A percentile compares a stretch with the other conserved stretches of the same genome.
Evolutionary conservation across 192 early-diverging fungal genomes (phyloP).

Genomic region (Chytriomyces confervae): DNA sequence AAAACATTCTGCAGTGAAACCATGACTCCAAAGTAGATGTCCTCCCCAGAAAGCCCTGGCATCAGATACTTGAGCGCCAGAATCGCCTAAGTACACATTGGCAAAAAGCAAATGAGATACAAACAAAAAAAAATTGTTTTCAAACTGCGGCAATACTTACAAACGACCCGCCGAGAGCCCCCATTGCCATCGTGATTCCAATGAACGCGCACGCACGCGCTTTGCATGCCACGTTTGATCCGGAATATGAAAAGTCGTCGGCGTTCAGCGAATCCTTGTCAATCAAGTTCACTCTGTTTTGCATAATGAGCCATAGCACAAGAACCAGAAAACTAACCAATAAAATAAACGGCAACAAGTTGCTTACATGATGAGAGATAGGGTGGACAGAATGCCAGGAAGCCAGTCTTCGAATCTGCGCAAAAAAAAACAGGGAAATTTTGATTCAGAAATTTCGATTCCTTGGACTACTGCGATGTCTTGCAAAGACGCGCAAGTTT

Average conservation of each 20-base stretch:
- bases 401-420: slow-evolving; percentile 57
- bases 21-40: slow-evolving; percentile 48
- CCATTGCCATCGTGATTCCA: slow-evolving; percentile 58
- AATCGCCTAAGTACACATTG: slow-evolving; percentile 40
- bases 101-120: neutral
- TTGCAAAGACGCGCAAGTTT: too few species aligned
- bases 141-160: slow-evolving; percentile 26
- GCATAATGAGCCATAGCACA: neutral
- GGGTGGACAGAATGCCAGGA: slow-evolving; percentile 56
- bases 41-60: slow-evolving; percentile 48
- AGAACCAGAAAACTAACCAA: neutral
- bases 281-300: slow-evolving; percentile 56
- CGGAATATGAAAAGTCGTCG: slow-evolving; percentile 40
- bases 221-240: slow-evolving; percentile 48
- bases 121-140: neutral
- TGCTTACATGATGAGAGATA: slow-evolving; percentile 53
- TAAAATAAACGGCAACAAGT: neutral
- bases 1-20: slow-evolving; percentile 54
- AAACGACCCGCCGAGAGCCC: slow-evolving; percentile 52
- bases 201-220: slow-evolving; percentile 58
- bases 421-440: too few species aligned
- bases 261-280: slow-evolving; percentile 53
- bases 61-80: slow-evolving; percentile 55
- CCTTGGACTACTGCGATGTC: too few species aligned
- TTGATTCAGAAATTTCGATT: too few species aligned